These are phyloP conservation scores for Sporothrix humicola DNA, from an alignment of 2,329 filamentous ascomycete species.

Conservation along the genomic window DNA sequence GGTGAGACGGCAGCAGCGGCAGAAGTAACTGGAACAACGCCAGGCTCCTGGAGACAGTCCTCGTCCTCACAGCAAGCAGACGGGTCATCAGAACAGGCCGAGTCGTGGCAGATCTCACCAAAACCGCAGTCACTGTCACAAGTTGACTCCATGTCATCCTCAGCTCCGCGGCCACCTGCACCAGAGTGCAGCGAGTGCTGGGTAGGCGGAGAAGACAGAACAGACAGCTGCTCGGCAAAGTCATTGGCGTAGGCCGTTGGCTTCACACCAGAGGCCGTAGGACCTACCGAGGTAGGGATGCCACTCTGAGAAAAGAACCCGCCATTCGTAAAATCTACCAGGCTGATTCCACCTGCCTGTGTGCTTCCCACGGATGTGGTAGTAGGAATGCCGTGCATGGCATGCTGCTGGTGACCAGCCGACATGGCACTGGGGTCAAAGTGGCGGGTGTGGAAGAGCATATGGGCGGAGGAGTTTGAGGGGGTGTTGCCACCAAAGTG, in stretches of 20 bases:
- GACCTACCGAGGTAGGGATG: slow-evolving; percentile 6
- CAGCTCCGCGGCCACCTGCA: neutral
- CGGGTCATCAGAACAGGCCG: slow-evolving; percentile 36
- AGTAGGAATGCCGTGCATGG: neutral
- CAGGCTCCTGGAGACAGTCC: slow-evolving; percentile 33
- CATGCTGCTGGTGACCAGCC: neutral
- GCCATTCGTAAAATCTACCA: slow-evolving; percentile 19
- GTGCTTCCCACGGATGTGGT: neutral
- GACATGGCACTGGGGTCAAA: slow-evolving; percentile 28
- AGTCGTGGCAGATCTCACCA: slow-evolving; percentile 38
- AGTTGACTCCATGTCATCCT: slow-evolving; percentile 34
- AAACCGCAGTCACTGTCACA: slow-evolving; percentile 39
- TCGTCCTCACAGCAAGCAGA: slow-evolving; percentile 39
- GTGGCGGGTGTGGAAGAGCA: slow-evolving; percentile 38
- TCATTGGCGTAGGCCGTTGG: slow-evolving; percentile 18
- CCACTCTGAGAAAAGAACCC: slow-evolving; percentile 25
- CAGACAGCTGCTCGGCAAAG: slow-evolving; percentile 35
- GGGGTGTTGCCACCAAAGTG: neutral
- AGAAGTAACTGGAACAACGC: neutral
- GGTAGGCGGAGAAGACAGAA: slow-evolving; percentile 33
- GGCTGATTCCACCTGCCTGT: neutral
- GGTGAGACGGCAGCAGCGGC: slow-evolving; percentile 23
- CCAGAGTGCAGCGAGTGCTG: slow-evolving; percentile 7
- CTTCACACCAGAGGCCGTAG: slow-evolving; percentile 25
- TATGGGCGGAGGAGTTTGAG: slow-evolving; percentile 27